Conservation (phyloP, 306 rosid species). For the Citrullus amarus region DNA sequence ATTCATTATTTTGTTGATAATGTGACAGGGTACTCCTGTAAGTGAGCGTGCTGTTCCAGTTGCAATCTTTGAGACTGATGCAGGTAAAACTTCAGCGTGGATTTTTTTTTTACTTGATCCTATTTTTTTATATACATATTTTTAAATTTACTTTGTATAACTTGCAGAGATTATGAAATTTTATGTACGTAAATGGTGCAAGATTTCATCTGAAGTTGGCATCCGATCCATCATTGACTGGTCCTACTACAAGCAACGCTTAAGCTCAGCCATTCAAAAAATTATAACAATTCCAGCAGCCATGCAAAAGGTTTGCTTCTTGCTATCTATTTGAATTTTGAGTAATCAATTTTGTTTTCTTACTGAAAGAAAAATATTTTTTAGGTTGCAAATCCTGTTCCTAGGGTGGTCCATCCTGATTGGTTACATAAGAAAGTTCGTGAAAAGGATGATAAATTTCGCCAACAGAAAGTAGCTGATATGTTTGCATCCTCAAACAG, state of each 20-base stretch:
- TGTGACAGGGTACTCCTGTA: constrained; percentile 87
- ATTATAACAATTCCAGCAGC: constrained; percentile 96
- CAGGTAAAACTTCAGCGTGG: constrained; percentile 40
- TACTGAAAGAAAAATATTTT: constrained; percentile 17
- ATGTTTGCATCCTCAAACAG: constrained; percentile 38
- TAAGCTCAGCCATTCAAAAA: constrained; percentile 88
- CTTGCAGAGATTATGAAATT: constrained; percentile 80
- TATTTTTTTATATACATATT: background rate
- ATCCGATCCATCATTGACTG: constrained; percentile 90
- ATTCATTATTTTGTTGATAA: background rate
- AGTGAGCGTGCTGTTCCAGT: constrained; percentile 99
- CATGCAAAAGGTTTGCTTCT: constrained; percentile 78
- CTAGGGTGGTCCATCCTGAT: constrained; percentile 94
- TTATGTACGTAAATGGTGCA: constrained; percentile 96
- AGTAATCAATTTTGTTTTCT: background rate
- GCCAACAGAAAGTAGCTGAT: constrained; percentile 71
- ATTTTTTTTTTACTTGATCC: background rate
- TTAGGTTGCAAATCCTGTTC: constrained; percentile 91
- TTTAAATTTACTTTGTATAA: background rate
- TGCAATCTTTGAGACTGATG: constrained; percentile 89
- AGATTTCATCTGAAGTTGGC: constrained; percentile 79
- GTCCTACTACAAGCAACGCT: constrained; percentile 96
- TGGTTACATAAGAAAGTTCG: constrained; percentile 96
- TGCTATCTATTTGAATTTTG: constrained; percentile 4
- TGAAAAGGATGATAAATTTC: constrained; percentile 91